Conservation (phyloP, 2,329 filamentous ascomycete species). For the Penicillium vulpinum region DNA sequence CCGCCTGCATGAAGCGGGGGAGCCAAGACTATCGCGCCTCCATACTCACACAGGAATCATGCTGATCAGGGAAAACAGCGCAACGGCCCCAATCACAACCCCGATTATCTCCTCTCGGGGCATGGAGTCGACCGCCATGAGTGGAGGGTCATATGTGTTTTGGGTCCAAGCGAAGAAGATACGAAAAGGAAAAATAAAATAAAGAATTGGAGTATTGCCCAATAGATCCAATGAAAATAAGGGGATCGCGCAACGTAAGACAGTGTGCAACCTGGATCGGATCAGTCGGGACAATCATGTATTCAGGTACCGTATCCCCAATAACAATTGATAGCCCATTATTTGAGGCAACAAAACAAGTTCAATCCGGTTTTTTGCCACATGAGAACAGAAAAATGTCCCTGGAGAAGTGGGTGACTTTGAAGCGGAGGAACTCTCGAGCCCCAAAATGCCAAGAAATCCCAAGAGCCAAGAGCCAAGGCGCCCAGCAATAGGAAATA, state of each 20-base stretch:
- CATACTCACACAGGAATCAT: constrained; percentile 31
- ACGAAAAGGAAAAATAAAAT: constrained; percentile 11
- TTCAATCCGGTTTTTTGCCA: not conserved
- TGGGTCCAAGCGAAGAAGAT: constrained; percentile 9
- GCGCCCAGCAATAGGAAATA: not conserved
- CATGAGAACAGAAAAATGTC: not conserved
- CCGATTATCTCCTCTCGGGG: constrained; percentile 29
- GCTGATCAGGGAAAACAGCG: constrained; percentile 31
- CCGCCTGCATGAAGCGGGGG: constrained; percentile 15
- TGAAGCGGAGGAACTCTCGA: constrained; percentile 21
- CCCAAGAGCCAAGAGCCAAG: constrained; percentile 23
- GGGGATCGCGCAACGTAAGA: not conserved
- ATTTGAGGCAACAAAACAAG: not conserved
- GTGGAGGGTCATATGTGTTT: constrained; percentile 14
- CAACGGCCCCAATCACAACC: constrained; percentile 32
- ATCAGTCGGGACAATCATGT: constrained; percentile 2
- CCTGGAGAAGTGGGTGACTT: constrained; percentile 17
- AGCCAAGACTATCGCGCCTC: constrained; percentile 14
- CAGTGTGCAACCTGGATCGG: constrained; percentile 10
- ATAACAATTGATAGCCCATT: not conserved
- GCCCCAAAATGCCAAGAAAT: constrained; percentile 21
- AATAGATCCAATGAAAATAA: constrained; percentile 4
- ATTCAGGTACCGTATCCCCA: constrained; percentile 7
- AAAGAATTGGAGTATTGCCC: constrained; percentile 7
- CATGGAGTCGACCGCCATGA: constrained; percentile 24